phyloP scores from a whole-genome alignment of 345 rosid species.

The Eucalyptus lansdowneana region DNA sequence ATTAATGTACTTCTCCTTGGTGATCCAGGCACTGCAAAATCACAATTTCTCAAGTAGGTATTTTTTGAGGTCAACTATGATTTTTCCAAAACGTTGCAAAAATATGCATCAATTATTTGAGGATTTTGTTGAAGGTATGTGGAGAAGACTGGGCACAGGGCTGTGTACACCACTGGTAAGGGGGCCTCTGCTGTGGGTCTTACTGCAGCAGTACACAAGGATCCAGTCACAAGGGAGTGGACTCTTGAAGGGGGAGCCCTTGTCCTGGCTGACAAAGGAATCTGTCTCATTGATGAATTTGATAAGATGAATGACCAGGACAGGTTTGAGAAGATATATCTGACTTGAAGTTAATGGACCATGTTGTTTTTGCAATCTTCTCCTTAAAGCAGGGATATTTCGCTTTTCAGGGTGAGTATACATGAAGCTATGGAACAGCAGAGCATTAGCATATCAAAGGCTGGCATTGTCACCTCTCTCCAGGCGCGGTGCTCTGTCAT shows the following conservation, averaged over 20 bases:
- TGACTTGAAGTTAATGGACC: background rate
- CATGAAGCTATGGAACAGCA: slow-evolving; percentile 99
- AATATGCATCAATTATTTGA: background rate
- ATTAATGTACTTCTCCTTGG: slow-evolving; percentile 88
- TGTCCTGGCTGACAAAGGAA: slow-evolving; percentile 93
- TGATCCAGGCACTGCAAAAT: slow-evolving; percentile 98
- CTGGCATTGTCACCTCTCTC: slow-evolving; percentile 96
- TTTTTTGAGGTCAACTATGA: background rate
- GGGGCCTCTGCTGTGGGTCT: slow-evolving; percentile 99
- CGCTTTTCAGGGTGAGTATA: slow-evolving; percentile 72
- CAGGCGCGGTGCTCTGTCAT: slow-evolving; percentile 99
- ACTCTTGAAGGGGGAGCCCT: slow-evolving; percentile 99
- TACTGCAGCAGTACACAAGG: slow-evolving; percentile 99
- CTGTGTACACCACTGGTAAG: slow-evolving; percentile 96
- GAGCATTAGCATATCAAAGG: slow-evolving; percentile 98
- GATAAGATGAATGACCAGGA: slow-evolving; percentile 99
- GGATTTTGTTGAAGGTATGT: slow-evolving; percentile 49
- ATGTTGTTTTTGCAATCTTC: background rate
- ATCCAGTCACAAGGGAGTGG: slow-evolving; percentile 99
- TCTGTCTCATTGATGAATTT: slow-evolving; percentile 96
- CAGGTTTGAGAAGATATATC: slow-evolving; percentile 34
- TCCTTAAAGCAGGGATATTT: background rate
- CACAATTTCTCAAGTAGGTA: slow-evolving; percentile 91
- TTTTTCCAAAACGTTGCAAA: background rate
- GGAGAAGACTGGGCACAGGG: slow-evolving; percentile 98